Evolutionary conservation across 805 yeast genomes (phyloP).

Genomic region (Saturnispora dispora): DNA sequence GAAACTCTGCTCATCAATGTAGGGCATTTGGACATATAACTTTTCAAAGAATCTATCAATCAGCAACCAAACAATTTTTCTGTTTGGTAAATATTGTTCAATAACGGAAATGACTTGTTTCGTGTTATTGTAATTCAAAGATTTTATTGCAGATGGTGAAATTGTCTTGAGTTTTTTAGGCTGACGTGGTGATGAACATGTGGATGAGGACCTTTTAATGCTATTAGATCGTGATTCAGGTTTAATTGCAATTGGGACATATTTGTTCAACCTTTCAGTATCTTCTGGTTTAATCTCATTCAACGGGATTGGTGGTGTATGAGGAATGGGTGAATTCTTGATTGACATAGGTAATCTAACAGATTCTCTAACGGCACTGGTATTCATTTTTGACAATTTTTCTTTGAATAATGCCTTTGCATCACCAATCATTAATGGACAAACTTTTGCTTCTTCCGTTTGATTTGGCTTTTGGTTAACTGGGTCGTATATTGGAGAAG

Average conservation of each 20-base stretch:
- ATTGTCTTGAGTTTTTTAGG: constrained; percentile 21
- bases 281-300: constrained; percentile 15
- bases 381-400: constrained; percentile 25
- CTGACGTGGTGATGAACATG: constrained; percentile 8
- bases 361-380: constrained; percentile 24
- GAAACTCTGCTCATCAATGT: constrained; percentile 49
- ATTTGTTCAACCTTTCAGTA: constrained; percentile 11
- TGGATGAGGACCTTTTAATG: constrained; percentile 6
- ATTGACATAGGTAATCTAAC: constrained; percentile 7
- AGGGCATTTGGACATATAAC: constrained; percentile 59
- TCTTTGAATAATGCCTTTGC: constrained; percentile 31
- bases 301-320: constrained; percentile 13
- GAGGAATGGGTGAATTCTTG: constrained; percentile 3
- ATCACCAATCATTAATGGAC: constrained; percentile 40
- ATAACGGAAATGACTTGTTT: constrained; percentile 32
- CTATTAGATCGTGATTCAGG: constrained; percentile 13
- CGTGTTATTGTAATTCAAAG: constrained; percentile 33
- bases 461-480: constrained; percentile 13
- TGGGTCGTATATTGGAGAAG: constrained; percentile 1
- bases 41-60: constrained; percentile 50
- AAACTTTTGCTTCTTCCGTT: constrained; percentile 31
- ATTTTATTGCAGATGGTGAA: constrained; percentile 27
- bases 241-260: constrained; percentile 16
- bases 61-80: constrained; percentile 45
- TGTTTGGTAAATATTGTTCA: constrained; percentile 43